These are phyloP conservation scores for Chionographis japonica DNA, from an alignment of 106 monocot species.

Conservation along the genomic window DNA sequence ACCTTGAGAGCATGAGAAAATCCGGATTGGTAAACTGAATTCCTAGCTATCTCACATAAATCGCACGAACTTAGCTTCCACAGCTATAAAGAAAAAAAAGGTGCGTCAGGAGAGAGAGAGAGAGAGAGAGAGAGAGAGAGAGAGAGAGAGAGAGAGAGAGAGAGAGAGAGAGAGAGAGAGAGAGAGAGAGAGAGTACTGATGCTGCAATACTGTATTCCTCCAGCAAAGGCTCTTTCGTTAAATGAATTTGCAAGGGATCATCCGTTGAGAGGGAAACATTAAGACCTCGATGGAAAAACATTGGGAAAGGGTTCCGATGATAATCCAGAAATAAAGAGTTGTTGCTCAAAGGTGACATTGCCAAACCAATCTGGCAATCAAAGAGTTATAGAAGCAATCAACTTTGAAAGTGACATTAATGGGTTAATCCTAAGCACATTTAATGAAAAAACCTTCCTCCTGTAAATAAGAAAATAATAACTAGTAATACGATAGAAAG, in stretches of 20 bases:
- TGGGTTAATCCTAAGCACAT: background rate
- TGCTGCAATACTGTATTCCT: conserved; percentile 99
- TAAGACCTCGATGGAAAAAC: conserved; percentile 87
- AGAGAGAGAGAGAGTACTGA: conserved; percentile 49
- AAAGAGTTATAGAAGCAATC: background rate
- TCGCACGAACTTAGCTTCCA: conserved; percentile 97
- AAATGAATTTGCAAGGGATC: conserved; percentile 97
- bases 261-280: conserved; percentile 97
- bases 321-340: conserved; percentile 93
- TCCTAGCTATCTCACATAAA: conserved; percentile 94
- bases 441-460: background rate
- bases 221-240: conserved; percentile 95
- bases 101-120: background rate
- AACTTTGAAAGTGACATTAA: background rate
- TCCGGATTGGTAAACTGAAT: conserved; percentile 95
- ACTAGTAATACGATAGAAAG: no score
- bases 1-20: conserved; percentile 97
- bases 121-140: background rate
- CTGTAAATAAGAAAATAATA: no score
- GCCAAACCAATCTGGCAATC: conserved; percentile 87
- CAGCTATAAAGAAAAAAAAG: conserved; percentile 34
- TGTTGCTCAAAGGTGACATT: conserved; percentile 98
- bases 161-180: background rate
- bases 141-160: background rate
- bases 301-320: conserved; percentile 90